Evolutionary conservation across 2,329 filamentous ascomycete genomes (phyloP), one percentile per base, ranked within the genome.

Genomic region (Fusarium papillatum): DNA sequence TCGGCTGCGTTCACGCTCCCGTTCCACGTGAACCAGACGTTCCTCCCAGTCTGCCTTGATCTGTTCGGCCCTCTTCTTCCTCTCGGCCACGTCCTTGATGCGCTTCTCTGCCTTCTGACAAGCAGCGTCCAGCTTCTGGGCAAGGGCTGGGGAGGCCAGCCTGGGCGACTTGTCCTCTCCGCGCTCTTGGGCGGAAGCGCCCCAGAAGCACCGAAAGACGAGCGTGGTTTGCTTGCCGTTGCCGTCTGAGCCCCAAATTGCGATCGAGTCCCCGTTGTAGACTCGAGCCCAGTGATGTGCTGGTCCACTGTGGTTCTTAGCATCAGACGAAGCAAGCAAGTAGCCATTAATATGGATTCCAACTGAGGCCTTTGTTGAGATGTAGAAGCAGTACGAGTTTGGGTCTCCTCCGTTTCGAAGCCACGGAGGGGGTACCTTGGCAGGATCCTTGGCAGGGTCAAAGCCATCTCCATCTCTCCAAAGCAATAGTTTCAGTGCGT

Each of bases 291-390:
- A 93, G 80, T 89, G 84, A 36, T 82, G 83, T 59, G 90, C 95
- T 2, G 91, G 85, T 0, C 88, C 87, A 31, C 86, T 84, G 4
- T 89, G 87, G 69, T 90, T 87, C 71, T 89, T 89, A 11, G 87
- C 81, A 43, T 92, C 87, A 46, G 90, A 85, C 3, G 91, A 90
- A 2, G 83, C 85, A 29, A 98, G 85, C 48, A 88, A 86, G n/a
- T 90, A 88, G 34, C 90, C 92, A 79, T 98, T 98, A 80, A 98
- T 88, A 76, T 87, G 89, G 73, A 98, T 95, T 24, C 95, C 95
- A 34, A 88, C 87, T 9, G 92, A 93, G 6, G 95, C 93, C 78
- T 95, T 95, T 5, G 95, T 97, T 1, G 93, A 93, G 63, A 98
- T 92, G 81, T 91, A 93, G 72, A 95, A 93, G 6, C 91, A 89